Evolutionary conservation across 305 asterid genomes (phyloP), one percentile per base, ranked within the genome.

Genomic region (Galium porrigens): DNA sequence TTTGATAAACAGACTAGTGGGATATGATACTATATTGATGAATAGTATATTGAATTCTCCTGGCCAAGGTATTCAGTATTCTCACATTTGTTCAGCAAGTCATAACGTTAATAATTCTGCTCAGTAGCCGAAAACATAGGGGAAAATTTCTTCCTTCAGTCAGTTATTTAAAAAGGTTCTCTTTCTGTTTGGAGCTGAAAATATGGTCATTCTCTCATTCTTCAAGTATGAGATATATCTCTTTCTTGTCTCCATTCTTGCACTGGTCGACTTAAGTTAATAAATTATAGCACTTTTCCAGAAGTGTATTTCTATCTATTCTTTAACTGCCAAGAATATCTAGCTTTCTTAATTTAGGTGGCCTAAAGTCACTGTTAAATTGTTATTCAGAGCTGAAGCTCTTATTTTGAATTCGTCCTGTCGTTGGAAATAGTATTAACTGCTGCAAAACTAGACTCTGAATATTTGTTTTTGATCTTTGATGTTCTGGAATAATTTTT

Each of bases 21-120:
- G 99, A 63, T 92, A 92, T 68, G 99, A 92, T 79, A 89, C 99
- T 64, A 92, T 92, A 73, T 73, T 92, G 81, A 92, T 89, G 94
- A 92, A 92, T 76, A 92, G 97, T 81, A 80, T 92, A 83, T 73
- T 89, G 88, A 71, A 79, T 82, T 83, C 87, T 79, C 95, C 95
- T 42, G 96, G 97, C 46, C 86, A 84, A 79, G 99, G 99, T 92
- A 85, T 44, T 62, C 58, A 74, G 67, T 75, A 65, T 46, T 68
- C 49, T 49, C 32, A 33, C 17, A 34, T 33, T 33, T 44, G 17
- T 46, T 51, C 15, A 25, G 15, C 34, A 6, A 12, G 34, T 46
- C 15, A 25, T 37, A n/a, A 15, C 27, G 14, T 49, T 20, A 25
- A 17, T 9, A 14, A 49, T 48, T 64, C 53, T 30, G 44, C 27